Conservation (phyloP, 2,329 filamentous ascomycete genomes). For the Spiromastix sp. region DNA sequence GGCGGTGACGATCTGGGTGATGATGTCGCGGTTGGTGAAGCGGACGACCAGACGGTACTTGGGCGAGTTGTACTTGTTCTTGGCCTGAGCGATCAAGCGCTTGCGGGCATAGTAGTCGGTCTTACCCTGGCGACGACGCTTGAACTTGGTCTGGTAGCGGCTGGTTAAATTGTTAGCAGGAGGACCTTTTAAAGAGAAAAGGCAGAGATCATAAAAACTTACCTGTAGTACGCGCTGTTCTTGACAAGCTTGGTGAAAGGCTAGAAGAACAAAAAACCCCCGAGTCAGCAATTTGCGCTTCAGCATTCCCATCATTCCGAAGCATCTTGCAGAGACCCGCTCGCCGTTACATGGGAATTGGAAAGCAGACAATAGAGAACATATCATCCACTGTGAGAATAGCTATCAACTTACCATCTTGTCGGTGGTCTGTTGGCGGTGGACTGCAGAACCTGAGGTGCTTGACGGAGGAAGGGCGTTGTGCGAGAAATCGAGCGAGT, state of each 20-base stretch:
- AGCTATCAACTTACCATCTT: constrained; percentile 36
- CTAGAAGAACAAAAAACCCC: constrained; percentile 47
- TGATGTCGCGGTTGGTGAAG: constrained; percentile 99
- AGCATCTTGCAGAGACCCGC: constrained; percentile 96
- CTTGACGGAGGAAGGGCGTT: constrained; percentile 19
- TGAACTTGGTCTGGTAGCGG: constrained; percentile 99
- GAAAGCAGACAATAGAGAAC: no score
- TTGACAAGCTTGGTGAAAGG: constrained; percentile 90
- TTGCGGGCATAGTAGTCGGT: constrained; percentile 99
- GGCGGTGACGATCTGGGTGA: constrained; percentile 92
- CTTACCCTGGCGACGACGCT: constrained; percentile 90
- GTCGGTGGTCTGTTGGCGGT: constrained; percentile 24
- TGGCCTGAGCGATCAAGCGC: constrained; percentile 98
- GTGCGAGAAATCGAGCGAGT: constrained; percentile 21
- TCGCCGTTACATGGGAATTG: no score
- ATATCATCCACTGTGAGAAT: no score
- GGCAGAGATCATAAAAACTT: constrained; percentile 38
- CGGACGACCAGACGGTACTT: constrained; percentile 99
- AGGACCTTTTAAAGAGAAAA: no score
- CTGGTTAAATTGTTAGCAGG: no score
- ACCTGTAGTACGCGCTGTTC: constrained; percentile 99
- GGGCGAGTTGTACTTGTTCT: constrained; percentile 99
- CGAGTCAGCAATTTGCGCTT: constrained; percentile 99
- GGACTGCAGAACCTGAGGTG: constrained; percentile 10
- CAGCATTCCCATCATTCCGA: constrained; percentile 67